A percentile compares a stretch with the other conserved stretches of the same genome.
phyloP scores from a whole-genome alignment of 176 grass and related monocot species.

The Poa annua region DNA sequence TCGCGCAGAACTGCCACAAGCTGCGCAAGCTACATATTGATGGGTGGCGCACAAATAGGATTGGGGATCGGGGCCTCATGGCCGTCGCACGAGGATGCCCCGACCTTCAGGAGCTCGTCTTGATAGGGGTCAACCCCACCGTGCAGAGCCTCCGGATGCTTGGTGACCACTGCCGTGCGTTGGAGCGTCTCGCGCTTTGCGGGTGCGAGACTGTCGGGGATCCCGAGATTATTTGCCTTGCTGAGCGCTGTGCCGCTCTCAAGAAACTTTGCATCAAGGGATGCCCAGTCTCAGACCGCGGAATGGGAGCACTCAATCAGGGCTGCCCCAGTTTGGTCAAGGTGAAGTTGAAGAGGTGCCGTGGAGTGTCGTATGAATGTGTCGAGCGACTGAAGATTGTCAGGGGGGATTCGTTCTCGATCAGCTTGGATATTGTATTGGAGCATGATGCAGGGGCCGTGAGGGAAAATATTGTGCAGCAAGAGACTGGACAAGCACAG shows the following conservation, averaged over 20 bases:
- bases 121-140: conserved; percentile 89
- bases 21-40: conserved; percentile 93
- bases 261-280: conserved; percentile 99
- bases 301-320: conserved; percentile 73
- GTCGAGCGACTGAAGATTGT: conserved; percentile 61
- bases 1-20: conserved; percentile 71
- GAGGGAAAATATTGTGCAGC: conserved; percentile 55
- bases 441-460: conserved; percentile 55
- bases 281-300: conserved; percentile 82
- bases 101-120: conserved; percentile 80
- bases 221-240: conserved; percentile 85
- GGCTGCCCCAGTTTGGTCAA: conserved; percentile 92
- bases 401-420: conserved; percentile 60
- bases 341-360: conserved; percentile 95
- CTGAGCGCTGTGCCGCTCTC: conserved; percentile 69
- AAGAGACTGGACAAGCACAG: conserved; percentile 46
- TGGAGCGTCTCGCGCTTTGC: conserved; percentile 91
- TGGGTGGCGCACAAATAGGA: conserved; percentile 86
- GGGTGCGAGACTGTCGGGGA: conserved; percentile 88
- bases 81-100: conserved; percentile 65
- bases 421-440: conserved; percentile 55
- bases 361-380: conserved; percentile 64
- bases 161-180: conserved; percentile 61
- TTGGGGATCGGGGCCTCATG: conserved; percentile 79
- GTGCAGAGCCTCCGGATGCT: conserved; percentile 69